Conservation (phyloP, 345 rosid genomes). For the Psidium friedrichsthalianum region DNA sequence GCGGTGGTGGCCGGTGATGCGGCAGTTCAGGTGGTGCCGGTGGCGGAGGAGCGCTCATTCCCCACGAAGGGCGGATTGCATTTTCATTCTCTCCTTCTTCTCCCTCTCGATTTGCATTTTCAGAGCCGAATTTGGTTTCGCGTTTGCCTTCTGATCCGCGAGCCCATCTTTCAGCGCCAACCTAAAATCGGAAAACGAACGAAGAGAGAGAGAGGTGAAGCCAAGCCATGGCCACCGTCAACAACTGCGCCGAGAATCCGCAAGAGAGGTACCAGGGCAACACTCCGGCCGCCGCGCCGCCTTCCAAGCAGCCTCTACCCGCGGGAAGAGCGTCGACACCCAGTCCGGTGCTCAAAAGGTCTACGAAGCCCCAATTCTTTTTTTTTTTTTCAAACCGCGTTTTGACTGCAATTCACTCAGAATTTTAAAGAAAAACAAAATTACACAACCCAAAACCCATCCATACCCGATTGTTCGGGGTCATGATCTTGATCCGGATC, state of each 20-base stretch:
- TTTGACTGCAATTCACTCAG: too few species aligned
- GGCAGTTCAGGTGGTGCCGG: too few species aligned
- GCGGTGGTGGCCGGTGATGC: too few species aligned
- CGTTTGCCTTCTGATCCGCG: neutral
- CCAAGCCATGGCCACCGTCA: conserved; percentile 41
- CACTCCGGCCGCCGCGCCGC: conserved; percentile 46
- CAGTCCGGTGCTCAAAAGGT: conserved; percentile 84
- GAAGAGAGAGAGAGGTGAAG: neutral
- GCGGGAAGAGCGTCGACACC: conserved; percentile 51
- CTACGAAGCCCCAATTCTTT: neutral
- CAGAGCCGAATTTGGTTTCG: neutral
- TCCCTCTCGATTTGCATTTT: neutral
- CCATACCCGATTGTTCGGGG: too few species aligned
- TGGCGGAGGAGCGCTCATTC: too few species aligned
- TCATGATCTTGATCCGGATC: too few species aligned
- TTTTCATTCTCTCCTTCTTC: neutral
- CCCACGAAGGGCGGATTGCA: too few species aligned
- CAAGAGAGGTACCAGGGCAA: conserved; percentile 33
- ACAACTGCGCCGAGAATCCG: conserved; percentile 21
- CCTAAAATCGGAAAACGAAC: neutral
- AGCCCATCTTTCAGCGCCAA: neutral
- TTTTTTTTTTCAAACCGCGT: neutral
- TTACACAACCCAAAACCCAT: too few species aligned
- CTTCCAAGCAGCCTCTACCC: conserved; percentile 42
- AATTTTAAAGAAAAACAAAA: too few species aligned